Evolutionary conservation across 2,329 filamentous ascomycete species (phyloP).

Genomic region (Grosmannia penicillata): DNA sequence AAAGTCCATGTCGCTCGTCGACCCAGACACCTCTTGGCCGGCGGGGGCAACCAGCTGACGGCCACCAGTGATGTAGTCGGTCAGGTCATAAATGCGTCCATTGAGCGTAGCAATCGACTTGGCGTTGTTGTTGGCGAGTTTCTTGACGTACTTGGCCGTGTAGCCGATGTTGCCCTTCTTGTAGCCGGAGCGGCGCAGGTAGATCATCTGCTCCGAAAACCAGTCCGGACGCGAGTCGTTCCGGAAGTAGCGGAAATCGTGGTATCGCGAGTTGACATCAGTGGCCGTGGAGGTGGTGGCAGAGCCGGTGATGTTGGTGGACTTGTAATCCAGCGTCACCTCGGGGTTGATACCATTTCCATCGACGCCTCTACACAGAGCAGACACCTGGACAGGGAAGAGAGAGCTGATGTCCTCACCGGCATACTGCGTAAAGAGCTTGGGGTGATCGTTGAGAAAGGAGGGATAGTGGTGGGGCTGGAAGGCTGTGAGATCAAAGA

Average conservation of each 20-base stretch:
- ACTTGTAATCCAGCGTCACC: slow-evolving; percentile 75
- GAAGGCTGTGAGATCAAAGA: slow-evolving; percentile 69
- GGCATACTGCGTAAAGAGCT: slow-evolving; percentile 62
- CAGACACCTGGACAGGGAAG: slow-evolving; percentile 89
- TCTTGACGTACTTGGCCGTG: slow-evolving; percentile 60
- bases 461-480: slow-evolving; percentile 65
- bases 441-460: slow-evolving; percentile 41
- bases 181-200: slow-evolving; percentile 62
- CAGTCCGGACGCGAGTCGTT: slow-evolving; percentile 78
- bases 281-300: slow-evolving; percentile 47
- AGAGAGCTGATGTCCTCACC: slow-evolving; percentile 75
- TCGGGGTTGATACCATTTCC: slow-evolving; percentile 47
- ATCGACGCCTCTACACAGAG: slow-evolving; percentile 67
- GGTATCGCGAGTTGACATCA: slow-evolving; percentile 67
- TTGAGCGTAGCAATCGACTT: slow-evolving; percentile 67
- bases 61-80: slow-evolving; percentile 65
- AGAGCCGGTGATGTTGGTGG: slow-evolving; percentile 57
- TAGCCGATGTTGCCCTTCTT: slow-evolving; percentile 82
- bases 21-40: slow-evolving; percentile 31
- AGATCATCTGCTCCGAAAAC: slow-evolving; percentile 80
- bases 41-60: slow-evolving; percentile 44
- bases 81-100: slow-evolving; percentile 75
- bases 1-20: slow-evolving; percentile 46
- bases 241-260: slow-evolving; percentile 79
- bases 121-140: slow-evolving; percentile 46